Evolutionary conservation across 306 rosid genomes (phyloP), one percentile per base, ranked within the genome.

Genomic region (Benincasa hispida): DNA sequence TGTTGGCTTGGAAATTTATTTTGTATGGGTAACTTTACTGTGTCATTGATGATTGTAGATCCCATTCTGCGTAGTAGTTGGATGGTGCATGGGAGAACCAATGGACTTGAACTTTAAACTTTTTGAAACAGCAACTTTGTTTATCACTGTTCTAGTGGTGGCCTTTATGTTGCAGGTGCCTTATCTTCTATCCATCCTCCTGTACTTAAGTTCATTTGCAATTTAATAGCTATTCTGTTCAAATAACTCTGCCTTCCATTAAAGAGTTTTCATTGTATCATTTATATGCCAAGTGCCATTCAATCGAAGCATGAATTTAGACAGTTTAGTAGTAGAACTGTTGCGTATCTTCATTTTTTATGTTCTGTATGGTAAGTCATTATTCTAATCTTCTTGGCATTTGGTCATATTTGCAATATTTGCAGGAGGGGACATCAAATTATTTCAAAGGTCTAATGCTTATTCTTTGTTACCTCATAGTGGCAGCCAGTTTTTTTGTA

Each of bases 41-140:
- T 75, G 58, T 61, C 51, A 30, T 81, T 78, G 56, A 47, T 14
- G 41, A 54, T 59, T 80, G 76, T 70, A 87, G 90, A 89, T 93
- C 70, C 98, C 98, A n/a, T 93, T 93, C 86, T 93, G 97, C 34
- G 98, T 93, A 32, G 95, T 93, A 63, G 82, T 93, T 72, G 98
- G 98, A 79, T 93, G 98, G 98, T 87, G 88, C 86, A 93, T 93
- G 97, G 97, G 98, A 66, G 60, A 53, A 81, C 87, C 81, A 66
- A 93, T 93, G 98, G 97, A 93, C 88, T 89, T 93, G 83, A 93
- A 93, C 84, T 93, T 93, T 80, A 91, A 93, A 80, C 98, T 93
- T 72, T 93, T 93, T 13, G 98, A 93, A 91, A 93, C 98, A 18
- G 95, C 98, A 67, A 87, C 97, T 50, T 95, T 93, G 34, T 93